These are phyloP conservation scores for Lichtheimia ornata DNA, from an alignment of 371 early-diverging fungal species.

Conservation along the genomic window DNA sequence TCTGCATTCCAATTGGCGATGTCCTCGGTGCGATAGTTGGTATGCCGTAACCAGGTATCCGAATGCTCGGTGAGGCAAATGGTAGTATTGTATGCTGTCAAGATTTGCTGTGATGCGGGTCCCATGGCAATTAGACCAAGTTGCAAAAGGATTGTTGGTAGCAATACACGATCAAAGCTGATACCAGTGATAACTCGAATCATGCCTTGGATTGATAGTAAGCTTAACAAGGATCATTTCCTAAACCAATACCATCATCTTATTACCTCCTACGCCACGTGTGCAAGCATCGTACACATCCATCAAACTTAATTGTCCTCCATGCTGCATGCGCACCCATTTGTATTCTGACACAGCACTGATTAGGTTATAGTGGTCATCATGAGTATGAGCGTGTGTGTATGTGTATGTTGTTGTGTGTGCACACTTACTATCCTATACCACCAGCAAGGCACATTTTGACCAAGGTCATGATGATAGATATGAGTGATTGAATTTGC, in stretches of 20 bases:
- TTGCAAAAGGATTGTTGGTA: constrained; percentile 15
- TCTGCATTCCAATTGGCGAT: background rate
- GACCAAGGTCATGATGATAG: constrained; percentile 20
- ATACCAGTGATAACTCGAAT: constrained; percentile 7
- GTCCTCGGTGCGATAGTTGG: background rate
- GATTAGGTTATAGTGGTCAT: background rate
- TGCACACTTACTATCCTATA: constrained; percentile 30
- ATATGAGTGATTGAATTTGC: constrained; percentile 20
- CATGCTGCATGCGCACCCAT: constrained; percentile 19
- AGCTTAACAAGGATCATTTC: too few relatives aligned
- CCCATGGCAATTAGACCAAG: constrained; percentile 18
- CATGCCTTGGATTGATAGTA: background rate
- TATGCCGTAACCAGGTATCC: background rate
- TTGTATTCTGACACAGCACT: constrained; percentile 24
- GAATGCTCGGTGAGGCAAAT: background rate
- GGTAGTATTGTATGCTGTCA: background rate
- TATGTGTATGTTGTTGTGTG: background rate
- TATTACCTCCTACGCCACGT: constrained; percentile 23
- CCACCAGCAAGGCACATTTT: constrained; percentile 28
- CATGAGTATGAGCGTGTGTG: background rate
- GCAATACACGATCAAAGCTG: constrained; percentile 8
- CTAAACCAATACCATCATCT: too few relatives aligned
- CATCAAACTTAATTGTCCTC: constrained; percentile 10
- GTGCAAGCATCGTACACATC: constrained; percentile 34
- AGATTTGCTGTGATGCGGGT: constrained; percentile 15